phyloP scores from a whole-genome alignment of 2,329 filamentous ascomycete species.

The Stagonosporopsis rhizophila region DNA sequence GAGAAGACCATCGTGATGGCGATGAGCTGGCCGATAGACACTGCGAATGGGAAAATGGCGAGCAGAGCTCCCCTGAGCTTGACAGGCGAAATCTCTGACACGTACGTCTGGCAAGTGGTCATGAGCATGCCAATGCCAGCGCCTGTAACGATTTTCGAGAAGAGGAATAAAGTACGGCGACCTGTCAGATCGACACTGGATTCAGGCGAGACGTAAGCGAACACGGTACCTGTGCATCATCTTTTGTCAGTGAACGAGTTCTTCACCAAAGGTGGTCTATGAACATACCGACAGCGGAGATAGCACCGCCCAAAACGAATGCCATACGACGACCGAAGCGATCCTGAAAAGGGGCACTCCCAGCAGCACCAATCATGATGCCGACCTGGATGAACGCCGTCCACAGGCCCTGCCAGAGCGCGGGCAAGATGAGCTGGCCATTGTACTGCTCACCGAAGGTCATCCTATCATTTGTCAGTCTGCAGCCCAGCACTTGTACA shows the following conservation, averaged over 20 bases:
- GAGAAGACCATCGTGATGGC: not conserved
- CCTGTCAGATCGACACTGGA: not conserved
- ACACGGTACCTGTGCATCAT: not conserved
- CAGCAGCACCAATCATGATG: not conserved
- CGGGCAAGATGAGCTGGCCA: slow-evolving; percentile 1
- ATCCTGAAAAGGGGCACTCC: not conserved
- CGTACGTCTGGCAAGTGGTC: slow-evolving; percentile 1
- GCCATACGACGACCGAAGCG: not conserved
- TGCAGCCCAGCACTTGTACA: not conserved
- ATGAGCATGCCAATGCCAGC: not conserved
- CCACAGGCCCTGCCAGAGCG: slow-evolving; percentile 1
- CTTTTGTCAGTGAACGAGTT: not conserved
- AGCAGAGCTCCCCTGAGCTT: not conserved
- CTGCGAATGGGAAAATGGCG: not conserved
- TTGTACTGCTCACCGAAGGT: not conserved
- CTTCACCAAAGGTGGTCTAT: not conserved
- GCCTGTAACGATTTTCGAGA: not conserved
- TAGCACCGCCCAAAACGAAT: not conserved
- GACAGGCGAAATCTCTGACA: not conserved
- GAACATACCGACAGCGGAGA: not conserved
- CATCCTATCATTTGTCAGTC: not conserved
- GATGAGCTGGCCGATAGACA: not conserved
- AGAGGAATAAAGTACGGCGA: not conserved
- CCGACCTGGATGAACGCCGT: not conserved
- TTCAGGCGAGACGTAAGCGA: not conserved